Evolutionary conservation across 306 rosid species (phyloP), one percentile per base, ranked within the genome.

Genomic region (Dryas alaskensis): DNA sequence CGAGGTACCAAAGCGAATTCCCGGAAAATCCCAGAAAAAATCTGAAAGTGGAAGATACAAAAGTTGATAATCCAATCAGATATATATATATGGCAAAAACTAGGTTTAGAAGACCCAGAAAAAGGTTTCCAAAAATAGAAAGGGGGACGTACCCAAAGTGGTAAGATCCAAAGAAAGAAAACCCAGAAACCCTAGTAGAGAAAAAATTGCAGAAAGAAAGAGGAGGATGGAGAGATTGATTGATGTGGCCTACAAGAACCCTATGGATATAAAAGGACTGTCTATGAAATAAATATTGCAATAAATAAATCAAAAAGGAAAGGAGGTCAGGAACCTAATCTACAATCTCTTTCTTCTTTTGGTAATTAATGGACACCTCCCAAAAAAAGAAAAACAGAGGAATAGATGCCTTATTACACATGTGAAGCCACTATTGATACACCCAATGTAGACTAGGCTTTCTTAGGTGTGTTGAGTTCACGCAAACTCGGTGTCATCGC

Each of bases 301-400:
- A 69, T 10, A 31, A 57, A 57, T 58, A 75, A 47, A 54, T 54
- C 14, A 0, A 67, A 48, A 78, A 71, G 76, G 59, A 19, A 78
- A 78, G 66, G 54, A 68, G 54, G 47, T 52, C 60, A 65, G 65
- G 85, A 87, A 87, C 69, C 81, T 65, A 78, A 87, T 77, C 87
- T 70, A 79, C 73, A 74, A 85, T 74, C 81, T 57, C 87, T 81
- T 92, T 80, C 89, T 88, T 72, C 79, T 87, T 87, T 77, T 57
- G 83, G 92, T 65, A 88, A 90, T 67, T 61, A 65, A 59, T 67
- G 31, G 69, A 40, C 82, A 79, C 83, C 82, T 82, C 85, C 92
- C 84, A 75, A 60, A 76, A 78, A 80, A 70, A 81, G 86, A 78
- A 83, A 87, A 50, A 59, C 67, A 70, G 48, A 57, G 74, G 90